Conservation (phyloP, 2,329 filamentous ascomycete genomes). For the Capronia epimyces region DNA sequence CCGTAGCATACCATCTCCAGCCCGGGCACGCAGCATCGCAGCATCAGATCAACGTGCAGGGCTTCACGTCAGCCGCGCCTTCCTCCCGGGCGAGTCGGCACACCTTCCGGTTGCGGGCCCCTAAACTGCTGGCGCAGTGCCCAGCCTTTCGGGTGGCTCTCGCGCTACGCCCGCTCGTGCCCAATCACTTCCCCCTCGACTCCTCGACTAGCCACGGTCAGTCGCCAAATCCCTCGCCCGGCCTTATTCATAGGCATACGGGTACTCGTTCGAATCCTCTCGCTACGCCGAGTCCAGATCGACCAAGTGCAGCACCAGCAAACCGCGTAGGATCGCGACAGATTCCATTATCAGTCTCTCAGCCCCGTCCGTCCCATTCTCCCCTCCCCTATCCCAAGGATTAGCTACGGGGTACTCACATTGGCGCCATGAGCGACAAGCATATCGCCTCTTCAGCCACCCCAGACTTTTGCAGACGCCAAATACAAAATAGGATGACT, state of each 20-base stretch:
- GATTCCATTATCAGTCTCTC: slow-evolving; percentile 9
- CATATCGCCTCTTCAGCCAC: not conserved
- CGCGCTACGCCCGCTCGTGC: slow-evolving; percentile 3
- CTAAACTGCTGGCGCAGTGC: not conserved
- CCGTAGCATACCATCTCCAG: too few relatives aligned
- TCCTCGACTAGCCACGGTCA: slow-evolving; percentile 16
- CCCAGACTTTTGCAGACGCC: too few relatives aligned
- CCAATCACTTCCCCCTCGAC: slow-evolving; percentile 17
- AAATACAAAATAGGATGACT: too few relatives aligned
- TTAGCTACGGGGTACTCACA: not conserved
- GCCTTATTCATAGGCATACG: slow-evolving; percentile 8
- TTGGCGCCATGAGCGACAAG: not conserved
- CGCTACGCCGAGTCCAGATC: slow-evolving; percentile 5
- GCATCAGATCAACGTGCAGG: not conserved
- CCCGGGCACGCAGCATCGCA: not conserved
- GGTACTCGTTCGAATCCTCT: slow-evolving; percentile 23
- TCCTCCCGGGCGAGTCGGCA: not conserved
- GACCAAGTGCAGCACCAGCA: not conserved
- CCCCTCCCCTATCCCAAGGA: not conserved
- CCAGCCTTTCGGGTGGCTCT: not conserved
- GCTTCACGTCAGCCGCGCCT: not conserved
- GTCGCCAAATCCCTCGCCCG: slow-evolving; percentile 7
- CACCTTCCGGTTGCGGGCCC: not conserved
- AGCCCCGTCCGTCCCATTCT: not conserved
- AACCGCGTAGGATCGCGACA: not conserved